Base-by-base conservation (phyloP, 2,329 filamentous ascomycete genomes). In the Cladophialophora yegresii region DNA sequence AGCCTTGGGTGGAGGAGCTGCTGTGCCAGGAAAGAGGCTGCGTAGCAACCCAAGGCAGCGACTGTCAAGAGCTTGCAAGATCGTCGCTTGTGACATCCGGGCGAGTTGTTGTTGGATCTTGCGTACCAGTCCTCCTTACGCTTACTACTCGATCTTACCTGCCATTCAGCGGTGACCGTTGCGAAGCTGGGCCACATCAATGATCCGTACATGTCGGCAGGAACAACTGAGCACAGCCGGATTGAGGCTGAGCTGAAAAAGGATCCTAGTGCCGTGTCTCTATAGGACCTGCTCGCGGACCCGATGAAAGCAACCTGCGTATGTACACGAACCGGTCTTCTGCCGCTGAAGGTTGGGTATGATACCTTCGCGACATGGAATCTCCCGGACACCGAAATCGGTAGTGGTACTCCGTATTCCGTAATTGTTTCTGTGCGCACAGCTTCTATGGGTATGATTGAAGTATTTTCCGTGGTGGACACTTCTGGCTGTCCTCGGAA, bases 401-500 rank as follows among this genome's bases (percentile, higher is more conserved):
- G 16, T 20, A 16, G 16, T 16, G 26, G 26, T 28, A 28, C 26
- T 28, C 6, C 16, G 36, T 20, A 43, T 7, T 23, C 26, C 23
- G 16, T 13, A 58, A 43, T 43, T 22, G 43, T 58, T 8, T 58
- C 56, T 12, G 10, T 58, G n/a, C 40, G 56, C n/a, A 58, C 56
- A 10, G 43, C 56, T 47, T 49, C 23, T 23, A 43, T 58, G 7
- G 56, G 56, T 43, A 43, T n/a, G 56, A 43, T 32, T 43, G 56
- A 22, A 58, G 56, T 43, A 58, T 58, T 22, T n/a, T 58, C 9
- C 43, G 56, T 22, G 56, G 56, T 32, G 56, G 56, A 32, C 50
- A 58, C 47, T 58, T 43, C n/a, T 58, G 43, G 56, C 56, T 58
- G 22, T 58, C 56, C 43, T 32, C 56, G 2, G 56, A 58, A 58